Percentiles rank a stretch among this genome's conserved stretches.
phyloP scores from a whole-genome alignment of 2,329 filamentous ascomycete genomes.

The Alternaria ethzedia region DNA sequence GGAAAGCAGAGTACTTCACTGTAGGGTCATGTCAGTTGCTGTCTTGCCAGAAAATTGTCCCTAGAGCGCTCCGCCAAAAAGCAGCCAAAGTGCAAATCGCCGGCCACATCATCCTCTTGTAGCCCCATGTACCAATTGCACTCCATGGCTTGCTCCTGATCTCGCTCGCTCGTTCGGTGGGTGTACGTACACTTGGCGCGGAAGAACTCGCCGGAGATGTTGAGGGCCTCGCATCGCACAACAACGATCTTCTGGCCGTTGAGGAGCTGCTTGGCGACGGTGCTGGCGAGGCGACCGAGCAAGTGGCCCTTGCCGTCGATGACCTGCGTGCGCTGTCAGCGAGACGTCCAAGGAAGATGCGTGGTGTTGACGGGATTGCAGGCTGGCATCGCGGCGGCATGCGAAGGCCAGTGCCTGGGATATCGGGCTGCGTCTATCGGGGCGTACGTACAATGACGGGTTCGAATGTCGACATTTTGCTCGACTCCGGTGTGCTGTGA shows the following conservation, averaged over 20 bases:
- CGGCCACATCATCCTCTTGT: neutral
- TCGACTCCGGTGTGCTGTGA: slow-evolving; percentile 41
- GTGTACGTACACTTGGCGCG: slow-evolving; percentile 95
- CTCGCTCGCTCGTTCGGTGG: slow-evolving; percentile 21
- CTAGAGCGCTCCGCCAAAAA: slow-evolving; percentile 12
- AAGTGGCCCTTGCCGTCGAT: slow-evolving; percentile 99
- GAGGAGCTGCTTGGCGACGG: slow-evolving; percentile 98
- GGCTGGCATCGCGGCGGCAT: slow-evolving; percentile 13
- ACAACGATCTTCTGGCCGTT: slow-evolving; percentile 99
- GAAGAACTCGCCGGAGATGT: slow-evolving; percentile 99
- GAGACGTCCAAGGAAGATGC: slow-evolving; percentile 11
- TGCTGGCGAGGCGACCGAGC: slow-evolving; percentile 97
- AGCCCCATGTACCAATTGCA: slow-evolving; percentile 5
- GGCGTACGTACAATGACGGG: slow-evolving; percentile 65
- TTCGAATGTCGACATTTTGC: slow-evolving; percentile 70
- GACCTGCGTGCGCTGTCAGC: slow-evolving; percentile 59
- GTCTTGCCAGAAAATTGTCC: slow-evolving; percentile 8
- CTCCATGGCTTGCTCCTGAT: slow-evolving; percentile 23
- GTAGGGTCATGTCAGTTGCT: slow-evolving; percentile 50
- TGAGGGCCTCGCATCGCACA: slow-evolving; percentile 97
- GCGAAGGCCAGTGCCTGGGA: slow-evolving; percentile 13
- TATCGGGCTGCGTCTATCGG: slow-evolving; percentile 18
- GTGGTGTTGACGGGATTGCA: slow-evolving; percentile 9
- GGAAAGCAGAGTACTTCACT: slow-evolving; percentile 99
- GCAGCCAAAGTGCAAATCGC: slow-evolving; percentile 16